Evolutionary conservation across 805 yeast genomes (phyloP).

Genomic region (Candida krabiensis): DNA sequence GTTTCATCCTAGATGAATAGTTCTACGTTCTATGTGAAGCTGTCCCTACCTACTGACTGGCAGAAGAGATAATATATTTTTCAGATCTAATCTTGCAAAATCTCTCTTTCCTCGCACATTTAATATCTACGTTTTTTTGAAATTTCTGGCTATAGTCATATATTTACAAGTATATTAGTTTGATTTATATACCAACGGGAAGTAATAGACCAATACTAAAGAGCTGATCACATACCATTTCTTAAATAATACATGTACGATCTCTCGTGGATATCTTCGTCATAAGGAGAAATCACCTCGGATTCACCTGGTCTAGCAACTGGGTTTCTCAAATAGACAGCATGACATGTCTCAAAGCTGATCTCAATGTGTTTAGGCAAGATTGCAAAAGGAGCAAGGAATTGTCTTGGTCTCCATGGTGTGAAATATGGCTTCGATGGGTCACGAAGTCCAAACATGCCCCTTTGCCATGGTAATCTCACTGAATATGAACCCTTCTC

Average conservation of each 20-base stretch:
- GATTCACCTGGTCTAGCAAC: conserved; percentile 96
- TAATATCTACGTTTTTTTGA: no score
- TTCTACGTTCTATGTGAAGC: no score
- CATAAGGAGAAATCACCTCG: conserved; percentile 91
- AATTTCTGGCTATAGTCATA: no score
- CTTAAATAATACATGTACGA: conserved; percentile 93
- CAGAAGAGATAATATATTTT: no score
- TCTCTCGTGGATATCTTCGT: conserved; percentile 79
- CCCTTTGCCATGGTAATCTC: conserved; percentile 77
- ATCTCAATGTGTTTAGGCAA: conserved; percentile 91
- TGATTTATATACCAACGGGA: conserved; percentile 2
- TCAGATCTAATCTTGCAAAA: no score
- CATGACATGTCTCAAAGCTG: conserved; percentile 90
- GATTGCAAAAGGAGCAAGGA: conserved; percentile 88
- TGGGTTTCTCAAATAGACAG: conserved; percentile 95
- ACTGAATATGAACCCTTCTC: conserved; percentile 40
- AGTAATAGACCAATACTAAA: conserved; percentile 1
- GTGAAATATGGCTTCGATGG: conserved; percentile 84
- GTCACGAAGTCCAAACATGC: conserved; percentile 76
- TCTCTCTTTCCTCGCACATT: no score
- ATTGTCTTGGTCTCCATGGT: conserved; percentile 95
- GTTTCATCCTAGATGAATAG: no score
- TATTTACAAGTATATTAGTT: conserved; percentile 14
- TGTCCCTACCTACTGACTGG: no score
- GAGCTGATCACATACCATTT: conserved; percentile 47